These are phyloP conservation scores for Plasmodium knowlesi DNA, from an alignment of 169 alveolate species.

Conservation along the genomic window DNA sequence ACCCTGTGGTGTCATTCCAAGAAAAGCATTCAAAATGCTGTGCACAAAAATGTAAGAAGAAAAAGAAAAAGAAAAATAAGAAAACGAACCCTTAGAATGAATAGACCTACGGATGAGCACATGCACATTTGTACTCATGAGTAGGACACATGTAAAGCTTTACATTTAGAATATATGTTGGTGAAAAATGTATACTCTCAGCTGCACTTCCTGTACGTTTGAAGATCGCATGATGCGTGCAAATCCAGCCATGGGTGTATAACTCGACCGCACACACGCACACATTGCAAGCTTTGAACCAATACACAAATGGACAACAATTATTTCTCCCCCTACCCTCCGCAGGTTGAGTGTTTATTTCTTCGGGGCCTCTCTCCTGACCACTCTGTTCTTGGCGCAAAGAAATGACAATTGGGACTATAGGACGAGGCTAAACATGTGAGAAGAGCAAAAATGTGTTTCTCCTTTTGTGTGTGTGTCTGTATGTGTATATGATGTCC, in stretches of 20 bases:
- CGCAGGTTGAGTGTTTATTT: background rate
- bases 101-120: background rate
- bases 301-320: background rate
- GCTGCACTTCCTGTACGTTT: background rate
- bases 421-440: constrained; percentile 22
- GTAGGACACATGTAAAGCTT: background rate
- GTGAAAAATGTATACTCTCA: background rate
- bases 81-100: background rate
- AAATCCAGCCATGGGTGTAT: background rate
- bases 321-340: background rate
- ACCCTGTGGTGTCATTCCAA: background rate
- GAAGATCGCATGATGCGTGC: background rate
- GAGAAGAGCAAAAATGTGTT: background rate
- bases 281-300: background rate
- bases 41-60: background rate
- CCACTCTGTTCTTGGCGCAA: background rate
- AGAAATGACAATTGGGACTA: background rate
- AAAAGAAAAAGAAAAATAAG: background rate
- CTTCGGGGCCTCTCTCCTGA: background rate
- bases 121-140: background rate
- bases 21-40: background rate
- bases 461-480: background rate
- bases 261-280: background rate
- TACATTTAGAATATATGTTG: background rate
- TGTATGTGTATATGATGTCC: background rate